These are phyloP conservation scores for Linum lewisii DNA, from an alignment of 345 rosid genomes.

Conservation along the genomic window DNA sequence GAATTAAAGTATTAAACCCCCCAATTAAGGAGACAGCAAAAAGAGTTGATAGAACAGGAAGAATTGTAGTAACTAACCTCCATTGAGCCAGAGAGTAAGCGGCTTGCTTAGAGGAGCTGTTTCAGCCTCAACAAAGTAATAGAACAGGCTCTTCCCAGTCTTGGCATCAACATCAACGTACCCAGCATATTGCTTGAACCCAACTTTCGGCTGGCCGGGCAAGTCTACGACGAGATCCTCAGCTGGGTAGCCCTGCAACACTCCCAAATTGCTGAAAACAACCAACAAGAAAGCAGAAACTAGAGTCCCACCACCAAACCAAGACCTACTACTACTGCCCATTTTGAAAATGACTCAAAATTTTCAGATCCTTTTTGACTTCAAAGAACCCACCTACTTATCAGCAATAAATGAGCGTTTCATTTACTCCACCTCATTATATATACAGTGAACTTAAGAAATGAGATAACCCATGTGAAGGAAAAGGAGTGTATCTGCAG, in stretches of 20 bases:
- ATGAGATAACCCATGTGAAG: neutral
- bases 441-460: neutral
- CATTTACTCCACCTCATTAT: neutral
- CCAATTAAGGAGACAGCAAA: too few relatives aligned
- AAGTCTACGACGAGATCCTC: conserved; percentile 69
- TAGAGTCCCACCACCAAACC: conserved; percentile 11
- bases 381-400: conserved; percentile 6
- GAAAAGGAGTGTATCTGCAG: neutral
- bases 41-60: neutral
- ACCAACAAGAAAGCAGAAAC: conserved; percentile 11
- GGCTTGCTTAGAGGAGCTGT: conserved; percentile 49
- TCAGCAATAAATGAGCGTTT: conserved; percentile 5
- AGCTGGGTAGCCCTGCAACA: conserved; percentile 42
- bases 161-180: conserved; percentile 67
- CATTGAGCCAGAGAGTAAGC: conserved; percentile 89
- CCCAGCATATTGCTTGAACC: conserved; percentile 73
- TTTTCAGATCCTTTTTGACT: neutral
- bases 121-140: conserved; percentile 86
- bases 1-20: too few relatives aligned
- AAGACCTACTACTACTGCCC: conserved; percentile 26
- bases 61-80: conserved; percentile 35
- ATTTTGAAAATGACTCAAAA: conserved; percentile 7
- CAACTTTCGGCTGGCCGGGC: conserved; percentile 74
- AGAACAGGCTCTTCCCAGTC: conserved; percentile 76
- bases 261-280: conserved; percentile 15